These are phyloP conservation scores for Fusarium equiseti DNA, from an alignment of 2,329 filamentous ascomycete genomes.

Conservation along the genomic window DNA sequence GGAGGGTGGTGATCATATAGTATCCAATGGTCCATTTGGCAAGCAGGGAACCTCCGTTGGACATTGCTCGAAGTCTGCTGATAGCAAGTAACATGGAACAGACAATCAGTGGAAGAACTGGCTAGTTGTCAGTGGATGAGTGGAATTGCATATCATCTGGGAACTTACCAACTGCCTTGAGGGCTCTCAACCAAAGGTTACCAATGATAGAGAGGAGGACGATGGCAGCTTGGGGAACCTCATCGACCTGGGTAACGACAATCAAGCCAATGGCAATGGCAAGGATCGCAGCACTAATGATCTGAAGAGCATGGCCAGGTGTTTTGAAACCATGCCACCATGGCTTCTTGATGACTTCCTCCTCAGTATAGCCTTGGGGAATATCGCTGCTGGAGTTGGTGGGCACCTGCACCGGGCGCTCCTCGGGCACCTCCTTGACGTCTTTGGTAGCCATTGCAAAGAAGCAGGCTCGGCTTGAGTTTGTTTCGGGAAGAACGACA, in stretches of 20 bases:
- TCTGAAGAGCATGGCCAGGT: slow-evolving; percentile 62
- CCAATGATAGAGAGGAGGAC: slow-evolving; percentile 61
- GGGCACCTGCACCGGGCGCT: slow-evolving; percentile 35
- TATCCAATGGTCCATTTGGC: slow-evolving; percentile 63
- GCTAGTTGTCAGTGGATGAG: background rate
- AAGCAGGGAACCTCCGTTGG: slow-evolving; percentile 57
- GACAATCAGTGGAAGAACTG: slow-evolving; percentile 65
- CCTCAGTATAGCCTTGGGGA: slow-evolving; percentile 22
- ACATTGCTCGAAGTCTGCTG: slow-evolving; percentile 61
- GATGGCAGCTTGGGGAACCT: slow-evolving; percentile 56
- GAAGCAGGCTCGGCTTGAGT: slow-evolving; percentile 25
- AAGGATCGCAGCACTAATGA: slow-evolving; percentile 61
- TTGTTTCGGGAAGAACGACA: slow-evolving; percentile 7
- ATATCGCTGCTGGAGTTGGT: slow-evolving; percentile 33
- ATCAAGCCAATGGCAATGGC: slow-evolving; percentile 63
- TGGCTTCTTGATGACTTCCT: slow-evolving; percentile 46
- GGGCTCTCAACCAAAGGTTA: slow-evolving; percentile 61
- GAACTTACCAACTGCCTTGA: slow-evolving; percentile 61
- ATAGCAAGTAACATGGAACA: slow-evolving; percentile 65
- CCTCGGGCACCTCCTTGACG: slow-evolving; percentile 30
- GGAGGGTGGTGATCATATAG: slow-evolving; percentile 62
- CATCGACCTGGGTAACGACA: slow-evolving; percentile 57
- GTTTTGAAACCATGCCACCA: slow-evolving; percentile 55
- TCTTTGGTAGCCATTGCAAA: slow-evolving; percentile 37
- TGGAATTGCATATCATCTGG: background rate